Percentiles rank a stretch among this genome's conserved stretches.
phyloP scores from a whole-genome alignment of 768 basidiomycete genomes.

The Mycena pura region DNA sequence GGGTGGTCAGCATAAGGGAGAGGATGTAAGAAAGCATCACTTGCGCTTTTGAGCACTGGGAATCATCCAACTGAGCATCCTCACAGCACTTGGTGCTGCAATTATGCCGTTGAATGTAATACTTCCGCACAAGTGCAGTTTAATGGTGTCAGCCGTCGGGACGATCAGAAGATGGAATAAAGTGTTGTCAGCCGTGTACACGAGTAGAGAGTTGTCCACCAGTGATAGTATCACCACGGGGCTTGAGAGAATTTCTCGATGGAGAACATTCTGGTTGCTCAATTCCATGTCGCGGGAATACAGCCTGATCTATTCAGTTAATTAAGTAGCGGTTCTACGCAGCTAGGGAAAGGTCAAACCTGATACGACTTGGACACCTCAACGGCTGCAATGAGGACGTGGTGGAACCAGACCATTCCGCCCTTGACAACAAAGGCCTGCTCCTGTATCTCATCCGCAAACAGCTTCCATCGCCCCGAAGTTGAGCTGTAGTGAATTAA shows the following conservation, averaged over 20 bases:
- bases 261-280: constrained; percentile 80
- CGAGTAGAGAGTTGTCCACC: constrained; percentile 93
- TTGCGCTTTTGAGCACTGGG: constrained; percentile 90
- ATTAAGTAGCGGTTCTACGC: background rate
- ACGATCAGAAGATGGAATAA: constrained; percentile 91
- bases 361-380: constrained; percentile 83
- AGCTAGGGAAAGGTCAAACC: constrained; percentile 46
- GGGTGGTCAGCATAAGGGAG: constrained; percentile 8
- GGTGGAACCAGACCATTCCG: constrained; percentile 95
- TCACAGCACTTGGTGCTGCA: constrained; percentile 78
- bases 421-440: constrained; percentile 87
- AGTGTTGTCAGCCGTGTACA: constrained; percentile 94
- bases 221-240: constrained; percentile 88
- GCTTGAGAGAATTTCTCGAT: constrained; percentile 77
- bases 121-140: constrained; percentile 89
- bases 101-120: constrained; percentile 95
- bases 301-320: constrained; percentile 73
- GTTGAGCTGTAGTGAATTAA: constrained; percentile 93
- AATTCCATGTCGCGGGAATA: constrained; percentile 94
- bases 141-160: constrained; percentile 82
- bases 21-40: constrained; percentile 34
- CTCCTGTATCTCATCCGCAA: constrained; percentile 82
- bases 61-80: constrained; percentile 97
- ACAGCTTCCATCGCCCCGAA: constrained; percentile 95
- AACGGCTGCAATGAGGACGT: constrained; percentile 90